These are phyloP conservation scores for Kwoniella newhampshirensis DNA, from an alignment of 768 basidiomycete species.

Conservation along the genomic window DNA sequence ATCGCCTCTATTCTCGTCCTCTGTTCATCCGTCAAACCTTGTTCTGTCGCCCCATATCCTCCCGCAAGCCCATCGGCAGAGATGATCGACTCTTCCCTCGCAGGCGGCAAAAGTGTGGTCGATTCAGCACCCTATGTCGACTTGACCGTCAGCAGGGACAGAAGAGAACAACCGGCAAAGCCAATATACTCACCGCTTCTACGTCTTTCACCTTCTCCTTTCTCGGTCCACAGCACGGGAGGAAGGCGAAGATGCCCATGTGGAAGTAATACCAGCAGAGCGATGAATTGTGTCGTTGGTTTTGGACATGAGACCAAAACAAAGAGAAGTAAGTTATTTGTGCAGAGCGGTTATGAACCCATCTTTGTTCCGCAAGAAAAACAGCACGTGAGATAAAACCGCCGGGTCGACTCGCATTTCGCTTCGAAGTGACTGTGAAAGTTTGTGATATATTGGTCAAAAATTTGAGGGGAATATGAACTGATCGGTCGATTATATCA, in stretches of 20 bases:
- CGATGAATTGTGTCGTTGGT: no score
- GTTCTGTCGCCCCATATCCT: constrained; percentile 23
- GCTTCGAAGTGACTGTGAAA: no score
- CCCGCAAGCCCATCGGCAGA: constrained; percentile 16
- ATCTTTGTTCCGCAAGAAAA: no score
- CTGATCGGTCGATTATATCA: no score
- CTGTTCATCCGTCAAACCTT: constrained; percentile 33
- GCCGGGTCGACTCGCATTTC: no score
- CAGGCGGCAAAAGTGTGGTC: constrained; percentile 15
- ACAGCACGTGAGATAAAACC: no score
- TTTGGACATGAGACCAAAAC: no score
- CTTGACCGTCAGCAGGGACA: neutral
- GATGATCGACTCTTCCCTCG: constrained; percentile 26
- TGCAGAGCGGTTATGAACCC: no score
- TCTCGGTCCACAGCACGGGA: constrained; percentile 29
- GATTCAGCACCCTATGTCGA: constrained; percentile 2
- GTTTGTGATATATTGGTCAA: no score
- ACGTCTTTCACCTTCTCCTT: constrained; percentile 21
- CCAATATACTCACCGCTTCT: constrained; percentile 9
- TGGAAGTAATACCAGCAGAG: no score
- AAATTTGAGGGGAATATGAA: no score
- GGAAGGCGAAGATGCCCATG: constrained; percentile 22
- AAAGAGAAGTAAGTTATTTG: no score
- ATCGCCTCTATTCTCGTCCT: constrained; percentile 27
- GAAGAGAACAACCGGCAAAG: neutral